Evolutionary conservation across 352 stramenopile species (phyloP), one percentile per base, ranked within the genome.

Genomic region (Aphanomyces invadans): DNA sequence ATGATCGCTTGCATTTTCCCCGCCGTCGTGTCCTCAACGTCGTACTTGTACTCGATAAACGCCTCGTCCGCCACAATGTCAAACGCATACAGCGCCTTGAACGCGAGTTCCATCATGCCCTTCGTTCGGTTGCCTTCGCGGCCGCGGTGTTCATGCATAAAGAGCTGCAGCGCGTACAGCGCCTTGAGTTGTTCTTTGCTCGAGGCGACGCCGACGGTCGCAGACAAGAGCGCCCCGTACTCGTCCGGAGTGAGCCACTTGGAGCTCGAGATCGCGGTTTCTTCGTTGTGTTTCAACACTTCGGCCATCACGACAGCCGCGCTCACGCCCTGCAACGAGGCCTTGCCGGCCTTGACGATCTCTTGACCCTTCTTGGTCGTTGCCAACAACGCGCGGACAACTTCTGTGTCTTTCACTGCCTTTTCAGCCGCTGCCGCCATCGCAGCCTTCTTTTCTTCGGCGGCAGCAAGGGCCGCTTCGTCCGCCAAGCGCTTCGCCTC

Each of bases 41-140:
- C 79, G 76, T 89, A 90, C 76, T 92, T 92, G 81, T 92, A 90
- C 71, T 92, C 83, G 39, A 92, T 83, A 72, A 92, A 92, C 21
- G 79, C 83, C 29, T 78, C 71, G 51, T 92, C 83, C 49, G 88
- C 79, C 51, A 92, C 78, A 61, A 92, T 86, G 71, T 92, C 83
- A 39, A 89, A 76, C 68, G 77, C 87, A 72, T 92, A 92, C 2
- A 92, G 74, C 51, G 83, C 83, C 83, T 90, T 92, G 71, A 92
- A 92, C 68, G 78, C 88, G 77, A 89, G 89, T 68, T 92, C 80
- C 33, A 92, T 71, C 65, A 92, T 48, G 29, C 81, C 83, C 74
- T 90, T 90, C 25, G 81, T 82, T 1, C 38, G 36, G 32, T 64
- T 64, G 32, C 55, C 55, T 25, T 64, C 55, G 10, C 36, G 36